Base-by-base conservation (phyloP, 1,284 basidiomycete species). In the Irpex sp. region DNA sequence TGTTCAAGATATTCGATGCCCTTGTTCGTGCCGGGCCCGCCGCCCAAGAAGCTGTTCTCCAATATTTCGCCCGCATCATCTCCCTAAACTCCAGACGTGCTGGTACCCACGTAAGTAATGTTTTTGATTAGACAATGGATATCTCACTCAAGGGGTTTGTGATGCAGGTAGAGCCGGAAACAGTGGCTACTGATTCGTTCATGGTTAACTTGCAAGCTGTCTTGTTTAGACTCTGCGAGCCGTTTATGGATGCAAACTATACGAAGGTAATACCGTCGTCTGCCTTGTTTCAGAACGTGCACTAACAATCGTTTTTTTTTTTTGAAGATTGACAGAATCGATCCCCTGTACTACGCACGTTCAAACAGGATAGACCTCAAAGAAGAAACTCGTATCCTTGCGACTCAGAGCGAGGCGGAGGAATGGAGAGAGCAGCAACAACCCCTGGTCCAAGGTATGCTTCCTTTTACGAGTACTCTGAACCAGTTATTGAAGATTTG, bases 241-340 rank as follows among this genome's bases (percentile, higher is more conserved):
- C 97, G 0, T 98, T 99, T 72, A 94, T 98, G 83, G 96, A 99
- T 73, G 87, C 91, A 0, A 86, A 83, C 60, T 96, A 90, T 69
- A 87, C 88, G 58, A 99, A 98, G 83, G 93, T 90, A 33, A 33
- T 33, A 67, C 56, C 75, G 59, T 14, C 19, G 21, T 23, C 33
- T 21, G 42, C 36, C 4, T 2, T 3, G 12, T 10, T 35, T 8
- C 6, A 19, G 19, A 2, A 21, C 8, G 9, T 16, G 14, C n/a
- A 2, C 35, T 53, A 1, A 53, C 58, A 2, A 4, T 9, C 1
- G 2, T 12, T 14, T n/a, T 35, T 36, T 36, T n/a, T n/a, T n/a
- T n/a, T n/a, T n/a, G 12, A 58, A 96, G 92, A 88, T 97, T 68
- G 93, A 98, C 72, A 90, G 93, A 59, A 93, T 99, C 60, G 96